These are phyloP conservation scores for Myxozyma melibiosi DNA, from an alignment of 805 yeast genomes.

Conservation along the genomic window DNA sequence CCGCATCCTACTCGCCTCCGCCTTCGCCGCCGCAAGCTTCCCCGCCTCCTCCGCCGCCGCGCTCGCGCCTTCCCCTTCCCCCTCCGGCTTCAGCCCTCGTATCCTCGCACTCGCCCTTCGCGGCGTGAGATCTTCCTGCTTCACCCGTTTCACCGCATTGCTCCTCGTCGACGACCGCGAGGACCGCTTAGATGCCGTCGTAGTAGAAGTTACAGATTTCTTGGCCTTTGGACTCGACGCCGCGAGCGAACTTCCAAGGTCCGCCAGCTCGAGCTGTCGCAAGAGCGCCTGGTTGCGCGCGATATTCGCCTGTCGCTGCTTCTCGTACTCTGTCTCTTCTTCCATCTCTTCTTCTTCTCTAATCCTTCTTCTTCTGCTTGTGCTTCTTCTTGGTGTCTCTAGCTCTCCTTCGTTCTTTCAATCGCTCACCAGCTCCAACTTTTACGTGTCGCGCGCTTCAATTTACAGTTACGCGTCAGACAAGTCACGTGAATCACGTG, in stretches of 20 bases:
- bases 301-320: constrained; percentile 73
- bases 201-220: background rate
- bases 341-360: constrained; percentile 1
- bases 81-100: constrained; percentile 69
- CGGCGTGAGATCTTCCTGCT: constrained; percentile 45
- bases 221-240: background rate
- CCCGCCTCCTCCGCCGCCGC: constrained; percentile 42
- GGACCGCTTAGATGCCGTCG: constrained; percentile 26
- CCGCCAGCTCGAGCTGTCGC: constrained; percentile 67
- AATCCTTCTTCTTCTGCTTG: too few relatives aligned
- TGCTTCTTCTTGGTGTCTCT: too few relatives aligned
- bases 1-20: constrained; percentile 52
- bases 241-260: constrained; percentile 41
- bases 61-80: constrained; percentile 44
- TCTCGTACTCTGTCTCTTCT: constrained; percentile 57
- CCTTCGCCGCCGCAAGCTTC: constrained; percentile 36
- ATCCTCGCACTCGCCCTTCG: constrained; percentile 76
- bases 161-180: background rate
- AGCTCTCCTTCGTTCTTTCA: too few relatives aligned
- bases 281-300: constrained; percentile 78
- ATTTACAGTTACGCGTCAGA: too few relatives aligned
- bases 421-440: too few relatives aligned
- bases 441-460: too few relatives aligned
- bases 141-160: background rate
- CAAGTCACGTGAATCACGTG: too few relatives aligned